A percentile compares a stretch with the other conserved stretches of the same genome.
Conservation (phyloP, 2,329 filamentous ascomycete species). For the Claviceps sorghi region DNA sequence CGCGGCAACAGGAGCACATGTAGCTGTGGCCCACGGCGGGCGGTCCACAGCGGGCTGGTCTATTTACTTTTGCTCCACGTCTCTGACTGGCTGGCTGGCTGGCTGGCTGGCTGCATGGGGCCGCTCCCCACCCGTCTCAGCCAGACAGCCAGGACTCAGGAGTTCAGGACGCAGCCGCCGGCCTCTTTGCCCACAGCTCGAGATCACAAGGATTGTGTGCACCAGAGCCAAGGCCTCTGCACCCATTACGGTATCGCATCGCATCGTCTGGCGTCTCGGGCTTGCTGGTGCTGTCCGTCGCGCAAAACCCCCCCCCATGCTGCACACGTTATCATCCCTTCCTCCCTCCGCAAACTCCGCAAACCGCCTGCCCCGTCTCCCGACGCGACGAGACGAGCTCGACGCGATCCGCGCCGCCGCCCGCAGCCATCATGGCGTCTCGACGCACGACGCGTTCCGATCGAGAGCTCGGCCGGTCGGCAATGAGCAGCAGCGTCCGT, state of each 20-base stretch:
- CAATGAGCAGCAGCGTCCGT: constrained; percentile 3
- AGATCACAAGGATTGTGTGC: constrained; percentile 3
- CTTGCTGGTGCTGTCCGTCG: background rate
- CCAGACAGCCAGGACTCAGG: too few relatives aligned
- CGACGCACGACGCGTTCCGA: constrained; percentile 7
- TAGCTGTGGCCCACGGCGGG: too few relatives aligned
- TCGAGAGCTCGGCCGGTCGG: constrained; percentile 5
- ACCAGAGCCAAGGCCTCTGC: background rate
- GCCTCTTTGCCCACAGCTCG: too few relatives aligned
- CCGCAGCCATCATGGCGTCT: constrained; percentile 5
- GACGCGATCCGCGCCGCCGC: background rate
- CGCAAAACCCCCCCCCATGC: background rate
- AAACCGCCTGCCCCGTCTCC: background rate
- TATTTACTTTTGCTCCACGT: too few relatives aligned
- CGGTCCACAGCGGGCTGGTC: too few relatives aligned
- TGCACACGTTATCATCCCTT: background rate
- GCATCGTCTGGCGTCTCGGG: background rate
- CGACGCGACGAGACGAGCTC: background rate
- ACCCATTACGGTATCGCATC: background rate
- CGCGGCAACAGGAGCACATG: too few relatives aligned
- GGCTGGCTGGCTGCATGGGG: too few relatives aligned
- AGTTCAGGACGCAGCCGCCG: too few relatives aligned
- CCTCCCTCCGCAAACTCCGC: background rate
- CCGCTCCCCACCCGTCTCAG: too few relatives aligned
- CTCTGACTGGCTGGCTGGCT: too few relatives aligned